Conservation (phyloP, 305 asterid species). For the Nicotiana rustica region DNA sequence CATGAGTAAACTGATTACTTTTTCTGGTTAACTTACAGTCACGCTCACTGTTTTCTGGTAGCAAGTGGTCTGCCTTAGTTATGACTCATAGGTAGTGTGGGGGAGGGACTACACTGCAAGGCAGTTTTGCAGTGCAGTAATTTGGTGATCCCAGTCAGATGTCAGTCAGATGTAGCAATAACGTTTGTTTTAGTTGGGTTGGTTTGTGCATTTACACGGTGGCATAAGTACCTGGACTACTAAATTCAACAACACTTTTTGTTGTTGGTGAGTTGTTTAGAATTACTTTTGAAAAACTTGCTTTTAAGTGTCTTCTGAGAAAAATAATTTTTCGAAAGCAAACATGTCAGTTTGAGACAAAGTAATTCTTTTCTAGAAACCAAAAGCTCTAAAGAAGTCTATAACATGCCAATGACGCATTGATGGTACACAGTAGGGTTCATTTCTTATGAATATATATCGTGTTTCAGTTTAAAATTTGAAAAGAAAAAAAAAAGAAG, state of each 20-base stretch:
- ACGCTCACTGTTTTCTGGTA: slow-evolving; percentile 14
- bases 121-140: slow-evolving; percentile 16
- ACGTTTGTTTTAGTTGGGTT: slow-evolving; percentile 13
- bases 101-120: slow-evolving; percentile 1
- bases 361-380: not conserved
- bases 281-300: not conserved
- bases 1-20: slow-evolving; percentile 7
- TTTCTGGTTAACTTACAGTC: not conserved
- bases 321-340: too few relatives aligned
- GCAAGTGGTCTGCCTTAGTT: not conserved
- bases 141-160: slow-evolving; percentile 26
- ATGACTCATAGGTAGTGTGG: slow-evolving; percentile 7
- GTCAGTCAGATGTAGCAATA: slow-evolving; percentile 3
- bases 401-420: not conserved
- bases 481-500: not conserved
- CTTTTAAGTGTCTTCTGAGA: not conserved
- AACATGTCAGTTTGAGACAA: not conserved
- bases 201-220: slow-evolving; percentile 13
- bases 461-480: not conserved
- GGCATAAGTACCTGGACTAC: slow-evolving; percentile 9
- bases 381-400: not conserved
- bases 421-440: not conserved
- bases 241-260: slow-evolving; percentile 8
- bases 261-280: not conserved
- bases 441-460: not conserved